Evolutionary conservation across 192 early-diverging fungal species (phyloP), one percentile per base, ranked within the genome.

Genomic region (Neocallimastix lanati): DNA sequence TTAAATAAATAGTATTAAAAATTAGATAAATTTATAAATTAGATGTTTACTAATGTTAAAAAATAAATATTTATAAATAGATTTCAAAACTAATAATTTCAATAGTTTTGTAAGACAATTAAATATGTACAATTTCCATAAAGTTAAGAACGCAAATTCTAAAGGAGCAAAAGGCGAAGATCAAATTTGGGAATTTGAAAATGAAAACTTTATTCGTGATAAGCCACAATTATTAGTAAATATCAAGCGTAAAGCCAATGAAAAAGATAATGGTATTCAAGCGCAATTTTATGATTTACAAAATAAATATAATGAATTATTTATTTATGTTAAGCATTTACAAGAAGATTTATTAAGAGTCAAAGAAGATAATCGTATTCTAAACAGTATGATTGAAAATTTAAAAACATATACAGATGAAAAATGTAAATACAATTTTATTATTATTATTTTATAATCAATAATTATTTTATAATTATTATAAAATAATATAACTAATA

Each of bases 71-170:
- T n/a, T n/a, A n/a, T n/a, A n/a, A n/a, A 67, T 67, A 67, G 50
- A 95, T 84, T 96, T 96, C 82, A 96, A 96, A 84, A 94, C 95
- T 86, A 95, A 94, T 85, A 96, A 96, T 83, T 94, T 94, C 82
- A 90, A 90, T 15, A 92, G 91, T 80, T 96, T 96, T 87, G 95
- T 96, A 79, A 88, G 95, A 28, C 85, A 86, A 78, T 82, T 86
- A 28, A 86, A 86, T 80, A 86, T 84, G 85, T 86, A 86, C 78
- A 83, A 67, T 76, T 96, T 96, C 82, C 93, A 94, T 86, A 96
- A 96, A 84, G 90, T 95, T 28, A 96, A 95, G 9, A 67, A 67
- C n/a, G 50, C 50, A 11, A 67, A 67, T 67, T 67, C 50, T n/a
- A 67, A 67, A n/a, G 25, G 93, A 50, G 93, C 93, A 15, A 83